Evolutionary conservation across 2,329 filamentous ascomycete species (phyloP).

Genomic region (Esteya vermicola): DNA sequence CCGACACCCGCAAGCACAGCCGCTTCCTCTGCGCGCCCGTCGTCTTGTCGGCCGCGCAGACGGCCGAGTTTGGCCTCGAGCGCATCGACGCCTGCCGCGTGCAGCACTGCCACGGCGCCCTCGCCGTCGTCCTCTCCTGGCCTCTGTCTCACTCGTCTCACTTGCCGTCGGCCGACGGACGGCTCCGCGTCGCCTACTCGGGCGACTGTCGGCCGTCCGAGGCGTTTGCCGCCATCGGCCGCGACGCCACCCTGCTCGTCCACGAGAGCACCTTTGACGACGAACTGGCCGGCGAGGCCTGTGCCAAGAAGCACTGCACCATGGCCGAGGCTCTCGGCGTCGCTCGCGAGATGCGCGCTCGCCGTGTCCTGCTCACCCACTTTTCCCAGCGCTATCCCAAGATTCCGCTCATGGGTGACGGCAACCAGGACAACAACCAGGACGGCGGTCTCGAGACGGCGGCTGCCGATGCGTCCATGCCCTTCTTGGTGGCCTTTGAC

Average conservation of each 20-base stretch:
- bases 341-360: conserved; percentile 64
- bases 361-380: conserved; percentile 74
- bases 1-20: conserved; percentile 2
- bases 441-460: conserved; percentile 6
- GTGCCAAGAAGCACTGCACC: conserved; percentile 82
- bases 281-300: conserved; percentile 62
- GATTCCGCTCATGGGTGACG: conserved; percentile 31
- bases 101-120: conserved; percentile 64
- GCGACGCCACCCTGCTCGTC: conserved; percentile 66
- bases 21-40: conserved; percentile 13
- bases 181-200: conserved; percentile 86
- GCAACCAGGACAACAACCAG: conserved; percentile 12
- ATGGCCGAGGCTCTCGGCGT: conserved; percentile 72
- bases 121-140: conserved; percentile 56
- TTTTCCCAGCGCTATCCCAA: conserved; percentile 92
- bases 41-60: conserved; percentile 20
- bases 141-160: no score
- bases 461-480: conserved; percentile 24
- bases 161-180: no score
- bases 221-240: conserved; percentile 56
- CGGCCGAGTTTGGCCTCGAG: conserved; percentile 38
- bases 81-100: conserved; percentile 56
- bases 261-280: conserved; percentile 97
- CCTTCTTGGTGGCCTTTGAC: conserved; percentile 63
- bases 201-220: conserved; percentile 78